Conservation (phyloP, 2,329 filamentous ascomycete species). For the Cordyceps pruinosa region DNA sequence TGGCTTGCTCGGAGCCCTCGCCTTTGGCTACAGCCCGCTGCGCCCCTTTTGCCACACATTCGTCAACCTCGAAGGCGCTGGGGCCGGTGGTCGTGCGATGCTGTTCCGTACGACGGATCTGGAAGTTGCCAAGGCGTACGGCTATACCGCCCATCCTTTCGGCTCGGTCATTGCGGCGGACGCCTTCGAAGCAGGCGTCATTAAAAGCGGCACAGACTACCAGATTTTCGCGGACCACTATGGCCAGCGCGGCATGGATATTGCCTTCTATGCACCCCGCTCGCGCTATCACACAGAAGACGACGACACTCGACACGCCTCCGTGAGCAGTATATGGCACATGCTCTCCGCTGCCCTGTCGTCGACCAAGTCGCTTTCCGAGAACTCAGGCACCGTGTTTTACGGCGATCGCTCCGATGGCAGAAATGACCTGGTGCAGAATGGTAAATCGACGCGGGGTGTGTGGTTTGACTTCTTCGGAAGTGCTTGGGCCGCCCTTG, state of each 20-base stretch:
- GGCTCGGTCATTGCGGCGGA: conserved; percentile 77
- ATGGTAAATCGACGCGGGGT: conserved; percentile 58
- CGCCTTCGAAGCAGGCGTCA: conserved; percentile 70
- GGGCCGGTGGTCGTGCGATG: conserved; percentile 79
- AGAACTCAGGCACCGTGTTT: conserved; percentile 61
- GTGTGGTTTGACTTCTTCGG: conserved; percentile 97
- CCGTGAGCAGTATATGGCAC: conserved; percentile 71
- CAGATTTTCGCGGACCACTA: conserved; percentile 69
- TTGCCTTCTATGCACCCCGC: conserved; percentile 84
- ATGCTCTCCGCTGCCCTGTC: conserved; percentile 83
- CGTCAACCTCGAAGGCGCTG: conserved; percentile 89
- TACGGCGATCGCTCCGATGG: conserved; percentile 49
- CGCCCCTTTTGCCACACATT: conserved; percentile 79
- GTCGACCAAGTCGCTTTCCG: conserved; percentile 65
- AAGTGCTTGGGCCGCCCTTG: conserved; percentile 67
- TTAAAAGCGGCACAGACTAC: conserved; percentile 87
- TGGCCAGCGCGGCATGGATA: conserved; percentile 80
- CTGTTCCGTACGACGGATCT: conserved; percentile 84
- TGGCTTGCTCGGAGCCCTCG: conserved; percentile 77
- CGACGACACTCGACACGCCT: conserved; percentile 76
- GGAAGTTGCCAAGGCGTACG: conserved; percentile 76
- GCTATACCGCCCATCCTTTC: conserved; percentile 65
- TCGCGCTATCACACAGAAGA: conserved; percentile 86
- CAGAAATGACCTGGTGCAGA: conserved; percentile 54
- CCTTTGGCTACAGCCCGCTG: conserved; percentile 76